Evolutionary conservation across 306 rosid species (phyloP).

Genomic region (Pyrus communis): DNA sequence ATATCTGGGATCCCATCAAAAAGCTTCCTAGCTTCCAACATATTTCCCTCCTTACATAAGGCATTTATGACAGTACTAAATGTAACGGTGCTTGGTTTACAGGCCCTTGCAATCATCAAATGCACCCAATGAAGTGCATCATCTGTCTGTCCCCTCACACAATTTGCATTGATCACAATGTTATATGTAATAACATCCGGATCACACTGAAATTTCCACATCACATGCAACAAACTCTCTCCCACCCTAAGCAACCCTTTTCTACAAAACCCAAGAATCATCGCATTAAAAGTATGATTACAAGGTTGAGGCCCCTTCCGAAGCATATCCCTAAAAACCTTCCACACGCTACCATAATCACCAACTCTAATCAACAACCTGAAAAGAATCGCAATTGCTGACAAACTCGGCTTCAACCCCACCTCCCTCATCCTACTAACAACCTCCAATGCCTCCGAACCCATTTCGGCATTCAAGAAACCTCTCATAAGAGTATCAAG

Average conservation of each 20-base stretch:
- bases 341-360: slow-evolving; percentile 71
- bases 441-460: slow-evolving; percentile 47
- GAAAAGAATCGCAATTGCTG: slow-evolving; percentile 35
- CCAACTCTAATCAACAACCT: slow-evolving; percentile 54
- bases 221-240: slow-evolving; percentile 55
- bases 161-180: slow-evolving; percentile 43
- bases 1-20: slow-evolving; percentile 41
- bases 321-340: slow-evolving; percentile 46
- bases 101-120: slow-evolving; percentile 42
- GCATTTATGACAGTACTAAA: slow-evolving; percentile 43
- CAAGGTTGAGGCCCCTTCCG: slow-evolving; percentile 44
- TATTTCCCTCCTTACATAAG: slow-evolving; percentile 67
- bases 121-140: slow-evolving; percentile 41
- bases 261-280: slow-evolving; percentile 62
- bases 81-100: slow-evolving; percentile 45
- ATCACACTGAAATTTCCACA: slow-evolving; percentile 44
- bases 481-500: slow-evolving; percentile 54
- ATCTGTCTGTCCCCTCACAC: slow-evolving; percentile 40
- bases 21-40: slow-evolving; percentile 44
- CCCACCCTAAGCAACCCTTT: slow-evolving; percentile 39
- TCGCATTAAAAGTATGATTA: slow-evolving; percentile 24
- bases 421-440: slow-evolving; percentile 48
- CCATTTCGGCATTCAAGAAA: slow-evolving; percentile 50
- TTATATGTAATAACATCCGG: slow-evolving; percentile 53
- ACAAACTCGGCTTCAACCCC: slow-evolving; percentile 38